Evolutionary conservation across 352 stramenopile species (phyloP), one percentile per base, ranked within the genome.

Genomic region (Pythium brassicae): DNA sequence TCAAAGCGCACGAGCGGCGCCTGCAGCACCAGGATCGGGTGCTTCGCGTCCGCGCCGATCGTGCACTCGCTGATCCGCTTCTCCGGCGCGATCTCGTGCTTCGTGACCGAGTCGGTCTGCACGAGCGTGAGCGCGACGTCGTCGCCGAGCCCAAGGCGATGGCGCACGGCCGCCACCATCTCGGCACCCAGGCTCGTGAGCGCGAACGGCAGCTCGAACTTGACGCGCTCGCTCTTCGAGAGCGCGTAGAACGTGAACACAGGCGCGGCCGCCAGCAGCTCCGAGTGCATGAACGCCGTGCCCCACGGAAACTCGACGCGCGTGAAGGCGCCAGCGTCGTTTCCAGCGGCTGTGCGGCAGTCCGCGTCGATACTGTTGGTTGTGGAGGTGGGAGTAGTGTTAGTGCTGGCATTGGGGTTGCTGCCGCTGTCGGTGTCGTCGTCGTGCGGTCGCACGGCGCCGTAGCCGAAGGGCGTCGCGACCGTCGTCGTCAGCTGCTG

Each of bases 181-280:
- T 87, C 82, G 34, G 71, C 29, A 3, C 77, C 76, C 0, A 61
- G 52, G 4, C 66, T 82, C 9, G 71, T 84, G 15, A 92, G 55
- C 23, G 76, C 63, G 46, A 89, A 90, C 8, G 71, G 65, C 29
- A 89, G 50, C 39, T 73, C 59, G 55, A 92, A 92, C 59, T 90
- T 92, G 39, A 88, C 37, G 46, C 76, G 82, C 53, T 86, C 71
- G 37, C 48, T 71, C 50, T 83, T 72, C 15, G 71, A 63, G 19
- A 92, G 58, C 35, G 82, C 82, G 65, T 90, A 92, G 64, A 92
- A 89, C 10, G 77, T 92, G 50, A 92, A 92, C 45, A 86, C 67
- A 1, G 79, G 82, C 27, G 72, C 65, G 15, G 72, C 52, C 6
- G 75, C 77, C 40, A 90, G 73, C 26, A 87, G 55, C 27, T 86